A percentile compares a stretch with the other conserved stretches of the same genome.
phyloP scores from a whole-genome alignment of 305 asterid species.

The Vinca major region DNA sequence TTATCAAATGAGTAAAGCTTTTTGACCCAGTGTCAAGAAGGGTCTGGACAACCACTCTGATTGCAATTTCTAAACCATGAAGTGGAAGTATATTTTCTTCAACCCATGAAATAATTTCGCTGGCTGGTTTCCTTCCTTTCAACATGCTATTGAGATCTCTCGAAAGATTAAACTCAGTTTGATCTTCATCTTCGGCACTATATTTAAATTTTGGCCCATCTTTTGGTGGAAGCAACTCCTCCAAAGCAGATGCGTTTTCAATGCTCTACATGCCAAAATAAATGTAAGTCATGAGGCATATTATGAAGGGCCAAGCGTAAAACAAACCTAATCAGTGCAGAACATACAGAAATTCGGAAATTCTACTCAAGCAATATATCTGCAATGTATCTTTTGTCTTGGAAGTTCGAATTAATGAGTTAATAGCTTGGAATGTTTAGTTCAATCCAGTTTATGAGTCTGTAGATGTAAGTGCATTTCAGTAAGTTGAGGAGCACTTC shows the following conservation, averaged over 20 bases:
- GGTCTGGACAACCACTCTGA: constrained; percentile 72
- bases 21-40: constrained; percentile 92
- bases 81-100: constrained; percentile 63
- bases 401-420: too few relatives aligned
- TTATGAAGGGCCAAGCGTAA: not conserved
- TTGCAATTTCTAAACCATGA: constrained; percentile 64
- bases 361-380: too few relatives aligned
- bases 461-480: too few relatives aligned
- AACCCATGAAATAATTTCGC: constrained; percentile 78
- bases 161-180: constrained; percentile 63
- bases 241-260: constrained; percentile 91
- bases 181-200: constrained; percentile 57
- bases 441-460: too few relatives aligned
- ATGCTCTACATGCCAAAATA: constrained; percentile 52
- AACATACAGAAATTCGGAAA: too few relatives aligned
- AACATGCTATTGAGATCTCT: constrained; percentile 73
- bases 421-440: too few relatives aligned
- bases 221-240: constrained; percentile 93
- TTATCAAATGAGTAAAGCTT: constrained; percentile 93
- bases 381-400: too few relatives aligned
- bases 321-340: not conserved
- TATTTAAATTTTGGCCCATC: constrained; percentile 66
- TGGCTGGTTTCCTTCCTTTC: constrained; percentile 56
- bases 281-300: constrained; percentile 7
- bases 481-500: too few relatives aligned